Base-by-base conservation (phyloP, 1,139 yeast genomes). In the Pichia sp. region DNA sequence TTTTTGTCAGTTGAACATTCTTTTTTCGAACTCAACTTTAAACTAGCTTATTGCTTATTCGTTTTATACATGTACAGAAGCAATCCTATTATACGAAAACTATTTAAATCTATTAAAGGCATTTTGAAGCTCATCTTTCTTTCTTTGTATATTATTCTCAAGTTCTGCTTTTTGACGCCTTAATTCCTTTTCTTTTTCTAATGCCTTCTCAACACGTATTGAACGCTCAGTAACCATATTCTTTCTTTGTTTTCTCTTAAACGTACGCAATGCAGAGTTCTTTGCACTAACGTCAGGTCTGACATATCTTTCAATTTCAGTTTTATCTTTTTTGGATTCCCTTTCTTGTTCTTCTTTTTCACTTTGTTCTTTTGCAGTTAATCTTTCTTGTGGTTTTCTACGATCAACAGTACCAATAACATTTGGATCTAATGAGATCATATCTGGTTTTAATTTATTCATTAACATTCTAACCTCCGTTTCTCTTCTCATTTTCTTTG, bases 401-500 rank as follows among this genome's bases (percentile, higher is more conserved):
- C 79, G 79, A 63, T 90, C 93, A 30, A 93, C 90, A 16, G 83
- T 79, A 61, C 99, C 99, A 62, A 95, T 86, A 51, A 79, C 81
- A 63, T 78, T 80, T 55, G 99, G 99, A 73, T 93, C 96, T 63
- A 93, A 74, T 1, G 96, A 76, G 58, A 95, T 93, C 72, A 96
- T 84, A 67, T 91, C 98, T 5, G 98, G 95, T 60, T 88, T 84
- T 60, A 95, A 76, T 71, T 95, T 95, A 71, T 93, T 88, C 68
- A 95, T 72, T 67, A 95, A 76, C 1, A 85, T 73, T 66, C 95
- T 81, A 45, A 95, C 96, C 74, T 95, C 99, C 53, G 80, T 79
- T 72, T 93, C 95, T 70, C 93, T 96, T 74, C 99, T 84, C 70
- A 91, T 97, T 67, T 88, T 86, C 47, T 90, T 84, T 27, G 95